Evolutionary conservation across 2,329 filamentous ascomycete species (phyloP), one percentile per base, ranked within the genome.

Genomic region (Calonectria pseudoreteaudii): DNA sequence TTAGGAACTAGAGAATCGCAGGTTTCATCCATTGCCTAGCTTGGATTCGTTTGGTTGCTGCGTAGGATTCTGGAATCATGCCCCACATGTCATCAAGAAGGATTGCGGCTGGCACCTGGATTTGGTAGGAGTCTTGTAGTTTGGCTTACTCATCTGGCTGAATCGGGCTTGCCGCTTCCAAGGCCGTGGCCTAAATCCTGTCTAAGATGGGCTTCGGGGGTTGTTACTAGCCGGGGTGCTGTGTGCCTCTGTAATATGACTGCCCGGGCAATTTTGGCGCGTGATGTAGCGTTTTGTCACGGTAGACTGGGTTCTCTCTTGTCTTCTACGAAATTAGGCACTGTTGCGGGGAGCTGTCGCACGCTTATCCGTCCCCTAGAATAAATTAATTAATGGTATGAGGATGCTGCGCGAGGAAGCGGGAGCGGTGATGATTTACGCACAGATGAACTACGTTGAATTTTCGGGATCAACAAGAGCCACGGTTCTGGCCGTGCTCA

Each of bases 181-280:
- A 68, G 68, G 67, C 34, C 58, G 49, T 36, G 16, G 53, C 47
- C 53, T 44, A 31, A 64, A 52, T 71, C 72, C 52, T 23, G 28
- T 30, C 56, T n/a, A 36, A 23, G 41, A 34, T 38, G 31, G 41
- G 68, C 41, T 23, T 64, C 23, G 71, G 38, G 38, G 34, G 66
- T 47, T 66, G 66, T 66, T 30, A 56, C 53, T 64, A 70, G 71
- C 70, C 31, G 53, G 77, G 71, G 72, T 58, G 62, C 50, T 60
- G 66, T 75, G 78, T 56, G 70, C 66, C 65, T 77, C 77, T 77
- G 62, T 49, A 79, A 77, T 76, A 74, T 75, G 69, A 72, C 60
- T 69, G 53, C 66, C 65, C 31, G 41, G 77, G 71, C 65, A 74
- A 78, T 71, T 74, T 75, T 75, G 56, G 71, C 71, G 75, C 67